Evolutionary conservation across 148 eudicot genomes (phyloP), one percentile per base, ranked within the genome.

Genomic region (Heliosperma pusillum): DNA sequence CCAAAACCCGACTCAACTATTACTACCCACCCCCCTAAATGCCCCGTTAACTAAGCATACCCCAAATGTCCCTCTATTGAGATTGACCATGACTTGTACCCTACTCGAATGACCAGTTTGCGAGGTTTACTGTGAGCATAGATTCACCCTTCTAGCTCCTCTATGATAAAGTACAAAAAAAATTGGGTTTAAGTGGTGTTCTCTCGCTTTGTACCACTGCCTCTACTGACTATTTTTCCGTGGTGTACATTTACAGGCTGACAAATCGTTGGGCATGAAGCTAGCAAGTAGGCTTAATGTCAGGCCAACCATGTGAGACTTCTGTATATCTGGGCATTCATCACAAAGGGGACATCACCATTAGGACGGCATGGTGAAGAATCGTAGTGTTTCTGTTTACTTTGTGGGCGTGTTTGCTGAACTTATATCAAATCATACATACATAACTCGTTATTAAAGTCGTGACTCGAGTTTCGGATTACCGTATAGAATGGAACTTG

Each of bases 231-330:
- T 50, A 50, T 62, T 53, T n/a, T 44, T 68, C 17, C 17, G 21
- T 13, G 65, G 65, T 21, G 61, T 33, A n/a, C n/a, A 0, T 17
- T 52, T 75, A 50, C 90, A 91, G 97, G 93, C 96, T 52, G 92
- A 89, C 80, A 90, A 83, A 74, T 86, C 93, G 63, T 77, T 91
- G 71, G 98, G 97, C 47, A 91, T 90, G 91, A 94, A 91, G 79
- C 68, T 94, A 27, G 93, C 96, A 44, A 85, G 85, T 60, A 87
- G 90, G 55, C 91, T 94, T 42, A 94, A 90, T 57, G 88, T 88
- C 72, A 88, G 85, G 83, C 98, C 98, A 13, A 91, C 83, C 55
- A 87, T 89, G 86, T 91, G 88, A 91, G 82, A 81, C 1, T 62
- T 62, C 68, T 53, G 66, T 7, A 52, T 15, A 74, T 36, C 63